Conservation (phyloP, 2,329 filamentous ascomycete genomes). For the Leptographium procerum region DNA sequence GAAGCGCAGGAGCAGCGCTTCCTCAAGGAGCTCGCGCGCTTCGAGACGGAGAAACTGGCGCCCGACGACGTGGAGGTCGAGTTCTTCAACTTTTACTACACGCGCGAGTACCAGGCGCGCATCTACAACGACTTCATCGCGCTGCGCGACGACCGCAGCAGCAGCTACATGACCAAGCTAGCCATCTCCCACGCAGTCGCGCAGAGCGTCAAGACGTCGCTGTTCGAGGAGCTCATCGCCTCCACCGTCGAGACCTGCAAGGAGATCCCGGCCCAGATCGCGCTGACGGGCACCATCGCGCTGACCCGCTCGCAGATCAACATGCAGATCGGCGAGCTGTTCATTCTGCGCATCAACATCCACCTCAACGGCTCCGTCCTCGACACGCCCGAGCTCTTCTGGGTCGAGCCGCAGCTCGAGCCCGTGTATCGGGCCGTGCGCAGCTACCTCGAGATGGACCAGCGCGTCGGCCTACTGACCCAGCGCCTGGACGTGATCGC, state of each 20-base stretch:
- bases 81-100: slow-evolving; percentile 99
- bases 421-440: slow-evolving; percentile 92
- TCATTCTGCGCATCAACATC: slow-evolving; percentile 95
- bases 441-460: slow-evolving; percentile 96
- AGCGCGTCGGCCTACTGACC: slow-evolving; percentile 78
- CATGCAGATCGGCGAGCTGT: slow-evolving; percentile 98
- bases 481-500: slow-evolving; percentile 88
- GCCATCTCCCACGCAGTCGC: slow-evolving; percentile 92
- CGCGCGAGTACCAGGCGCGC: slow-evolving; percentile 88
- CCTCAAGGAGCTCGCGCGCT: slow-evolving; percentile 86
- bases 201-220: slow-evolving; percentile 93
- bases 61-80: slow-evolving; percentile 88
- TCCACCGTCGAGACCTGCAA: slow-evolving; percentile 90
- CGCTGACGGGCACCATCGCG: slow-evolving; percentile 81
- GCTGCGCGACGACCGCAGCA: slow-evolving; percentile 82
- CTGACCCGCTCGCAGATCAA: slow-evolving; percentile 86
- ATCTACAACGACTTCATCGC: slow-evolving; percentile 99
- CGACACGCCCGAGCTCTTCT: slow-evolving; percentile 95
- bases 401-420: slow-evolving; percentile 93
- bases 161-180: slow-evolving; percentile 96
- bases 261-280: slow-evolving; percentile 86
- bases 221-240: slow-evolving; percentile 91
- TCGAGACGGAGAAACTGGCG: slow-evolving; percentile 80
- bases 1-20: slow-evolving; percentile 81
- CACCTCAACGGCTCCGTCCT: slow-evolving; percentile 94